These are phyloP conservation scores for Auriscalpium vulgare DNA, from an alignment of 768 basidiomycete species.

Conservation along the genomic window DNA sequence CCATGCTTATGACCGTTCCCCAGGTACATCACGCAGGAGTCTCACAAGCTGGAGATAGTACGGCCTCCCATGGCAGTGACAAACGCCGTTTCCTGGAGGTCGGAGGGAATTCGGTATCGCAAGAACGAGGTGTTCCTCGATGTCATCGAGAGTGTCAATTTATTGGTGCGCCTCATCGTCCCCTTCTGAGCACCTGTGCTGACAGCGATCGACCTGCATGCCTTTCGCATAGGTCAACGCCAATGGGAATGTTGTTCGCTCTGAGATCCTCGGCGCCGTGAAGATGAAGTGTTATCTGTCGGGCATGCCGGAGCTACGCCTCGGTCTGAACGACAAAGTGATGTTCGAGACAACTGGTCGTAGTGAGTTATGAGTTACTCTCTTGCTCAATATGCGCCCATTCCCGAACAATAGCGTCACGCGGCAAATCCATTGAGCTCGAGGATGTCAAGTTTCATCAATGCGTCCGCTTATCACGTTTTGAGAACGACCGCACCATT, in stretches of 20 bases:
- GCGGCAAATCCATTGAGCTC: slow-evolving; percentile 98
- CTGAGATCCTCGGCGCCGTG: slow-evolving; percentile 95
- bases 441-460: slow-evolving; percentile 99
- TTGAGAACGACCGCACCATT: slow-evolving; percentile 98
- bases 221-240: slow-evolving; percentile 70
- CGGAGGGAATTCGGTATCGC: slow-evolving; percentile 92
- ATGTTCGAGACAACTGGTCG: slow-evolving; percentile 98
- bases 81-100: slow-evolving; percentile 97
- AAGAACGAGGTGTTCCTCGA: slow-evolving; percentile 99
- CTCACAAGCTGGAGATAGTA: slow-evolving; percentile 90
- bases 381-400: too few species aligned
- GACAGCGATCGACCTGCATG: not conserved
- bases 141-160: slow-evolving; percentile 95
- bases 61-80: slow-evolving; percentile 96
- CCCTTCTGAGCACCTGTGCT: not conserved
- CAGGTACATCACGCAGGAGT: slow-evolving; percentile 97
- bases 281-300: slow-evolving; percentile 99
- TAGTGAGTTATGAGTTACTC: slow-evolving; percentile 44
- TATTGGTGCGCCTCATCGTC: slow-evolving; percentile 52
- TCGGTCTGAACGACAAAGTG: slow-evolving; percentile 97
- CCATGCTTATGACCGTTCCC: not conserved
- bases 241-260: slow-evolving; percentile 92
- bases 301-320: slow-evolving; percentile 96
- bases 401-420: slow-evolving; percentile 41
- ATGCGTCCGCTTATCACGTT: slow-evolving; percentile 93